phyloP scores from a whole-genome alignment of 2,329 filamentous ascomycete genomes.

The Alternaria viburni region DNA sequence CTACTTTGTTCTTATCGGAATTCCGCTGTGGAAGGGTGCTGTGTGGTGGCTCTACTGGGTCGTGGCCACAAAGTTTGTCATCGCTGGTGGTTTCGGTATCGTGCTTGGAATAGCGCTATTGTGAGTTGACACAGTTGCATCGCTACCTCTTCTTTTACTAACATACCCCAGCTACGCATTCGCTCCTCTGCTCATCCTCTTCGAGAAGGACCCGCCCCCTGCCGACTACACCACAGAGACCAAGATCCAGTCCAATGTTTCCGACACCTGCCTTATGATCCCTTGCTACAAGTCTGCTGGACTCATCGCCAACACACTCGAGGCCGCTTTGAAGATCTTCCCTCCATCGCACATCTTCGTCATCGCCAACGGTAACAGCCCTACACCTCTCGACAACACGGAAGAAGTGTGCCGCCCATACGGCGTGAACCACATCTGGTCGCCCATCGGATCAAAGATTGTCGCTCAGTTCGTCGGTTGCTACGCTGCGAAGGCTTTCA shows the following conservation, averaged over 20 bases:
- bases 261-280: slow-evolving; percentile 29
- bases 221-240: slow-evolving; percentile 28
- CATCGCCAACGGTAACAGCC: slow-evolving; percentile 21
- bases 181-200: slow-evolving; percentile 41
- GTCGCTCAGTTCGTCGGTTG: slow-evolving; percentile 22
- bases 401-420: slow-evolving; percentile 21
- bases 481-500: slow-evolving; percentile 20
- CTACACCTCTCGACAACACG: slow-evolving; percentile 22
- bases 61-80: slow-evolving; percentile 45
- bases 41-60: slow-evolving; percentile 15
- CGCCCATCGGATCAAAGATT: slow-evolving; percentile 22
- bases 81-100: slow-evolving; percentile 52
- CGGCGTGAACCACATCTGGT: slow-evolving; percentile 22
- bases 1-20: slow-evolving; percentile 56
- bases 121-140: slow-evolving; percentile 38
- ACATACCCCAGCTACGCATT: slow-evolving; percentile 26
- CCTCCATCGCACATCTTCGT: slow-evolving; percentile 22
- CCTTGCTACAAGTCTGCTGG: slow-evolving; percentile 23
- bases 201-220: slow-evolving; percentile 40
- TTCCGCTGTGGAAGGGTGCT: slow-evolving; percentile 56
- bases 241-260: slow-evolving; percentile 31
- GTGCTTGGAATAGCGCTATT: slow-evolving; percentile 32
- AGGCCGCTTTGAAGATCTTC: slow-evolving; percentile 23
- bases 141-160: slow-evolving; percentile 29
- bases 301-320: slow-evolving; percentile 17